A percentile compares a stretch with the other conserved stretches of the same genome.
phyloP scores from a whole-genome alignment of 129 eudicot species.

The Chrysanthemum makinoi region DNA sequence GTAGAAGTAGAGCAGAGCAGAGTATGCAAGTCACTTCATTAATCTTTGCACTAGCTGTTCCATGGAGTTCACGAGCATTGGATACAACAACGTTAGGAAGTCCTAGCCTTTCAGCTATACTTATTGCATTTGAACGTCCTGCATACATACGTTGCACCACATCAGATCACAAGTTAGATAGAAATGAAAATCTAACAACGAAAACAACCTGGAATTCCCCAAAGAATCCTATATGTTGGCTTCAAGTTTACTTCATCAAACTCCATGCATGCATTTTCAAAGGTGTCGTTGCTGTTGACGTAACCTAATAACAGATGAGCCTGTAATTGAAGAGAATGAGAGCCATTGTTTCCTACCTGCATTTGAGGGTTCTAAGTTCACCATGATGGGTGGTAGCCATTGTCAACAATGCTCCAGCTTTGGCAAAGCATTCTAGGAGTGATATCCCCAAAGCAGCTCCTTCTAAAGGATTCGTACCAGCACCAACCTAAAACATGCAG shows the following conservation, averaged over 20 bases:
- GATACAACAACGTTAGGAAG: conserved; percentile 55
- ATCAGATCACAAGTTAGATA: neutral
- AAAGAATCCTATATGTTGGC: conserved; percentile 92
- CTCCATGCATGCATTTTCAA: conserved; percentile 99
- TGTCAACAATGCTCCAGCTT: conserved; percentile 68
- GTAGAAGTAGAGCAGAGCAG: conserved; percentile 2
- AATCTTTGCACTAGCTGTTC: conserved; percentile 92
- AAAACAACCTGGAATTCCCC: conserved; percentile 95
- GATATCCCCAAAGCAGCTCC: conserved; percentile 99
- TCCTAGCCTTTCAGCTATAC: conserved; percentile 85
- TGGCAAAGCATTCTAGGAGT: conserved; percentile 85
- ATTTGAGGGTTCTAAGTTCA: conserved; percentile 92
- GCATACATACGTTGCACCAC: conserved; percentile 27
- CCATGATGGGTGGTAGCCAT: conserved; percentile 98
- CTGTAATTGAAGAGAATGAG: conserved; percentile 11
- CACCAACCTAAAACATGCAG: conserved; percentile 70
- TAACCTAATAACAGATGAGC: neutral
- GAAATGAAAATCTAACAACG: conserved; percentile 19
- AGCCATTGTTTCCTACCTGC: conserved; percentile 47
- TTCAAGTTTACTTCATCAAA: conserved; percentile 91
- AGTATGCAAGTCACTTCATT: conserved; percentile 65
- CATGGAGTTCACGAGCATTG: conserved; percentile 84
- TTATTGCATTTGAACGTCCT: conserved; percentile 97
- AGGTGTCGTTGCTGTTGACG: conserved; percentile 68
- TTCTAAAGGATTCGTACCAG: conserved; percentile 97